Evolutionary conservation across 306 rosid species (phyloP).

Genomic region (Citrullus mucosospermus): DNA sequence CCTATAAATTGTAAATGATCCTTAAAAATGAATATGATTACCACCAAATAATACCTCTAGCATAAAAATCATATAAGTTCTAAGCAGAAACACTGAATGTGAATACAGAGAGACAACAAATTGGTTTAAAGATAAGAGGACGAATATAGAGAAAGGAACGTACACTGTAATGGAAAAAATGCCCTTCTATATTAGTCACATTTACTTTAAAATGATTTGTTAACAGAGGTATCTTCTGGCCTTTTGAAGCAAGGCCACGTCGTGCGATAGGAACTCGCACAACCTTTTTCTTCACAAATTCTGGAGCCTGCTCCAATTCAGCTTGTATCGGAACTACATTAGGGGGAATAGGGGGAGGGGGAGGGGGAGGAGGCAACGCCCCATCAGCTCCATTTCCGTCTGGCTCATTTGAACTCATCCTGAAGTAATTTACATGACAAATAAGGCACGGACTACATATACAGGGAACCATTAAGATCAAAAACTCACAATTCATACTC

Average conservation of each 20-base stretch:
- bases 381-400: constrained; percentile 31
- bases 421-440: background rate
- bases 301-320: constrained; percentile 19
- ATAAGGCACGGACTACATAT: background rate
- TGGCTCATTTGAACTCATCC: constrained; percentile 41
- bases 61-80: background rate
- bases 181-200: constrained; percentile 34
- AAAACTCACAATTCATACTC: background rate
- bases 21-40: background rate
- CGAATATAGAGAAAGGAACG: constrained; percentile 3
- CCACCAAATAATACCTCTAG: background rate
- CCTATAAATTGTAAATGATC: constrained; percentile 26
- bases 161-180: constrained; percentile 87
- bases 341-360: constrained; percentile 68
- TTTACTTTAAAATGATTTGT: constrained; percentile 75
- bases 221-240: constrained; percentile 37
- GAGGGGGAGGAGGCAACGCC: constrained; percentile 71
- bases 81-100: background rate
- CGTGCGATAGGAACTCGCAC: constrained; percentile 59
- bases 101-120: background rate
- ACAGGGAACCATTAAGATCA: background rate
- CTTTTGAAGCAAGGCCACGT: constrained; percentile 45
- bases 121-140: background rate
- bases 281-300: constrained; percentile 44
- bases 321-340: constrained; percentile 38